These are phyloP conservation scores for Hyaloscypha variabilis DNA, from an alignment of 495 filamentous ascomycete species.

Conservation along the genomic window DNA sequence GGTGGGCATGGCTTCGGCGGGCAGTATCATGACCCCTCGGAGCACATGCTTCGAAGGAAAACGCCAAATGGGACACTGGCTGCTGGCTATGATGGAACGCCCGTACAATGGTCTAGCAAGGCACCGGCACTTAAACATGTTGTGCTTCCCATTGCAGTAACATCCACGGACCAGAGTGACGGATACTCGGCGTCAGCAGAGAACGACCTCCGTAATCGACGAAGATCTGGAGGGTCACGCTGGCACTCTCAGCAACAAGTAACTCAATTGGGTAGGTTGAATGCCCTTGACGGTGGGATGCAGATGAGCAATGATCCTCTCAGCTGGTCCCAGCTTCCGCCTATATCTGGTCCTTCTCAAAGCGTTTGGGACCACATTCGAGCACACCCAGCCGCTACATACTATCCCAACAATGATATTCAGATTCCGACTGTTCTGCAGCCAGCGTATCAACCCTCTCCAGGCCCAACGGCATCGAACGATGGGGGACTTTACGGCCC, in stretches of 20 bases:
- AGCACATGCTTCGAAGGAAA: slow-evolving; percentile 88
- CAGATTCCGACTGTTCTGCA: slow-evolving; percentile 68
- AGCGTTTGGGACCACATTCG: slow-evolving; percentile 27
- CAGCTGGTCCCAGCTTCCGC: slow-evolving; percentile 20
- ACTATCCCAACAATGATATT: slow-evolving; percentile 27
- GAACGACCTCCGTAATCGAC: slow-evolving; percentile 6
- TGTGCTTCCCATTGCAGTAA: slow-evolving; percentile 56
- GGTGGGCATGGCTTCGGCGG: slow-evolving; percentile 13
- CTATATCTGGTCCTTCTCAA: slow-evolving; percentile 17
- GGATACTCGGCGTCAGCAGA: background rate
- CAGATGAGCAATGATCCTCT: slow-evolving; percentile 14
- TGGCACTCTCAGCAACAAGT: slow-evolving; percentile 29
- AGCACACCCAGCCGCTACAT: slow-evolving; percentile 22
- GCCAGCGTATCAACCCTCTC: slow-evolving; percentile 68
- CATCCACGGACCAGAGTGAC: slow-evolving; percentile 1
- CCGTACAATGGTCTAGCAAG: slow-evolving; percentile 71
- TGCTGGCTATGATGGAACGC: slow-evolving; percentile 90
- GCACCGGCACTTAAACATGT: slow-evolving; percentile 88
- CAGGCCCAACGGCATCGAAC: slow-evolving; percentile 75
- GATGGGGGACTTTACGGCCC: slow-evolving; percentile 72
- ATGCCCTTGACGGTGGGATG: slow-evolving; percentile 26
- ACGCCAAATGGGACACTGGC: slow-evolving; percentile 93
- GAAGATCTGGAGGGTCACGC: slow-evolving; percentile 22
- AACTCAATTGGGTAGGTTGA: slow-evolving; percentile 21
- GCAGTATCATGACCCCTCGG: slow-evolving; percentile 39